Conservation (phyloP, 179 eudicot species). For the Spinacia oleracea region DNA sequence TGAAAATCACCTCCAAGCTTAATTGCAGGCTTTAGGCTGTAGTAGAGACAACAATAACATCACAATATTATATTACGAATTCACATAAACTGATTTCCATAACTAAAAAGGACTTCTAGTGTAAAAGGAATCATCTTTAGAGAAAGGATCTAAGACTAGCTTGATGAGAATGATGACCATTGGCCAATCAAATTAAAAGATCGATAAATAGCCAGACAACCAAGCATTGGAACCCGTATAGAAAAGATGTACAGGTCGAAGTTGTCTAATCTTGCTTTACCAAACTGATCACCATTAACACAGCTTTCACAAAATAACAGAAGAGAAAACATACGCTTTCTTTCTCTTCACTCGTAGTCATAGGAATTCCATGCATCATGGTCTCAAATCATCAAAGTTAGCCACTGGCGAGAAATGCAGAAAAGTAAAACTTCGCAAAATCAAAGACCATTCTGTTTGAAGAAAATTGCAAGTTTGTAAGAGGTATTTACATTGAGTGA, state of each 20-base stretch:
- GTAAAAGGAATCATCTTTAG: neutral
- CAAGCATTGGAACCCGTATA: too few relatives aligned
- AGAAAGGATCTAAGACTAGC: neutral
- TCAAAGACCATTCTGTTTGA: neutral
- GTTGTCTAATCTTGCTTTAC: neutral
- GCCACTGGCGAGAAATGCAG: neutral
- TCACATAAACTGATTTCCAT: neutral
- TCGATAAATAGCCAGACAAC: too few relatives aligned
- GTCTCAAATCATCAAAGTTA: neutral
- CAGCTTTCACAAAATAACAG: neutral
- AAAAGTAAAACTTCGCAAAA: too few relatives aligned
- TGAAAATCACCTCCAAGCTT: constrained; percentile 77
- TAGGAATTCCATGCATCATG: neutral
- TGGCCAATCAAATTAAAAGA: too few relatives aligned
- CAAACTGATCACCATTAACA: neutral
- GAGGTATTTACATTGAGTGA: too few relatives aligned
- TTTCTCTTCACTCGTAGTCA: neutral
- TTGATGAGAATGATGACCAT: neutral
- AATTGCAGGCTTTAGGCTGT: constrained; percentile 40
- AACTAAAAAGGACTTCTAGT: neutral
- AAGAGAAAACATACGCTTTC: neutral
- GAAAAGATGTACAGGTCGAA: neutral
- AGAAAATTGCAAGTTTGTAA: too few relatives aligned
- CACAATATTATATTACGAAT: neutral
- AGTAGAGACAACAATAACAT: neutral